Evolutionary conservation across 208 protist species (phyloP), one percentile per base, ranked within the genome.

Genomic region (Naegleria gruberi): DNA sequence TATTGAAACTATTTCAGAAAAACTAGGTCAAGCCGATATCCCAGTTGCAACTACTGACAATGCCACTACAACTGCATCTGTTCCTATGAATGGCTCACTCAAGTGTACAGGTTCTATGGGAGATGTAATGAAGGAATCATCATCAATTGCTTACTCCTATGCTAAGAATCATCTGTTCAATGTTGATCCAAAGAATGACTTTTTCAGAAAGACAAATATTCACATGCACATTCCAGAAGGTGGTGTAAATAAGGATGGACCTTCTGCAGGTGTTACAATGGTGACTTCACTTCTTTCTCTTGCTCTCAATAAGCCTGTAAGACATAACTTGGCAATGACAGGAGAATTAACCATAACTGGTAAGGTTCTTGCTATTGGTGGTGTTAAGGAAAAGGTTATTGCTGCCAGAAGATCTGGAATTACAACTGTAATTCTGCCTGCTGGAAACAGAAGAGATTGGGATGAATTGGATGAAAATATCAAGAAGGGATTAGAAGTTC

Each of bases 41-140:
- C 15, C 12, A 10, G 30, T 30, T 19, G 51, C 51, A 30, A 40
- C 84, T 40, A 6, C 37, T 88, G 84, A 77, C 47, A 65, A n/a
- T 12, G 34, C 34, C 12, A 41, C 55, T 1, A 40, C 23, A 88
- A 44, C 41, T 0, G 12, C 51, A 15, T 44, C n/a, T 30, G 82
- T 7, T 37, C 7, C 6, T 46, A 7, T 15, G 8, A 26, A 0
- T 34, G 30, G 82, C 26, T 44, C 55, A 45, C 73, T 94, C 30
- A 85, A 89, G 12, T 92, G 55, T 0, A 96, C 95, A 0, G 95
- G 95, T 41, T 84, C 93, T 55, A 87, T 97, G 19, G 95, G 95
- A 42, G 94, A 96, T 23, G 95, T 97, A 0, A 97, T 97, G 94
- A 96, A 94, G 81, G 96, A 98, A 90, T 94, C 91, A 86, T 87